These are phyloP conservation scores for Flagelloscypha sp. DNA, from an alignment of 768 basidiomycete genomes.

Conservation along the genomic window DNA sequence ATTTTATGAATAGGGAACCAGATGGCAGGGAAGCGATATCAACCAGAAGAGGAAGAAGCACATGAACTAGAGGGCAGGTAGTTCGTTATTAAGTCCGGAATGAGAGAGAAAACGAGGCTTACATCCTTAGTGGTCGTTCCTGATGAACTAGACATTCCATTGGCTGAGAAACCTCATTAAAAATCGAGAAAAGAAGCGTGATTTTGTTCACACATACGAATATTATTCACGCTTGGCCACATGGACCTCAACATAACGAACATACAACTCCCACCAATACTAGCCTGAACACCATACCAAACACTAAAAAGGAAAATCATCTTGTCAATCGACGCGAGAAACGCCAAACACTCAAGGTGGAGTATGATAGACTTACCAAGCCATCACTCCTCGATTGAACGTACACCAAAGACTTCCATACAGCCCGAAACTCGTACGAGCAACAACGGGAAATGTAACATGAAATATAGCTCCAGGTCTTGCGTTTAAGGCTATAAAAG, in stretches of 20 bases:
- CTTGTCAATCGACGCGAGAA: neutral
- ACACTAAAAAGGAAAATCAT: constrained; percentile 30
- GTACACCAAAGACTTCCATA: constrained; percentile 76
- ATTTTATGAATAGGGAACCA: constrained; percentile 81
- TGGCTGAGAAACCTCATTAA: constrained; percentile 33
- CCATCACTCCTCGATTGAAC: constrained; percentile 68
- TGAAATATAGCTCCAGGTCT: constrained; percentile 73
- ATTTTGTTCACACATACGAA: constrained; percentile 42
- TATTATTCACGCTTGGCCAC: constrained; percentile 64
- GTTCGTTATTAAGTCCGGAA: no score
- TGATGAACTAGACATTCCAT: constrained; percentile 63
- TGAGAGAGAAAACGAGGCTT: no score
- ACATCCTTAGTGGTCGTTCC: constrained; percentile 69
- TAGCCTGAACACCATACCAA: constrained; percentile 75
- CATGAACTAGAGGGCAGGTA: no score
- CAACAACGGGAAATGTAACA: constrained; percentile 68
- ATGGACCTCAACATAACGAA: constrained; percentile 68
- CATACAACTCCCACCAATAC: constrained; percentile 76
- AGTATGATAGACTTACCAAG: constrained; percentile 39
- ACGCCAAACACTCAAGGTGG: neutral
- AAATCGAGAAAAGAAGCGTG: constrained; percentile 3
- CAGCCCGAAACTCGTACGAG: constrained; percentile 68
- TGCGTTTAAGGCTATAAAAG: constrained; percentile 71
- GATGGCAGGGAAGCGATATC: constrained; percentile 66
- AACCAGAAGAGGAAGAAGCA: constrained; percentile 87